Percentiles rank a stretch among this genome's conserved stretches.
phyloP scores from a whole-genome alignment of 208 protist genomes.

The Trypanosoma grayi region DNA sequence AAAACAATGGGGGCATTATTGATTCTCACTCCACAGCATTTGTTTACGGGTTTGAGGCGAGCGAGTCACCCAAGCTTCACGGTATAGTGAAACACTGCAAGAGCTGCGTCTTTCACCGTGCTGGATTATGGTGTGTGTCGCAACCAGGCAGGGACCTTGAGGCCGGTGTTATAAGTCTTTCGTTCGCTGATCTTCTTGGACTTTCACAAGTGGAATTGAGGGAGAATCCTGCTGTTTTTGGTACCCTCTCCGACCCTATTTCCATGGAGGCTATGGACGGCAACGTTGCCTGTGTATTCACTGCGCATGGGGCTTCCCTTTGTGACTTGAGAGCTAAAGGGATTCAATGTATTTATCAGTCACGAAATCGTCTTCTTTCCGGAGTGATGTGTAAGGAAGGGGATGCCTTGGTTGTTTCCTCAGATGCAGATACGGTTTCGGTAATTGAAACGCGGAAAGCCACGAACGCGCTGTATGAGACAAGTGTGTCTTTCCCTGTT shows the following conservation, averaged over 20 bases:
- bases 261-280: conserved; percentile 11
- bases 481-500: conserved; percentile 7
- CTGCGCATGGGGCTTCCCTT: conserved; percentile 2
- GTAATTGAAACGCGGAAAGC: conserved; percentile 9
- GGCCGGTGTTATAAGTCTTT: conserved; percentile 2
- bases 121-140: conserved; percentile 20
- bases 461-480: conserved; percentile 1
- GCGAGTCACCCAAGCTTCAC: background rate
- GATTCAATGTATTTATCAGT: conserved; percentile 3
- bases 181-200: conserved; percentile 7
- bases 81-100: conserved; percentile 1
- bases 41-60: conserved; percentile 6
- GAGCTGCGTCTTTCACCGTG: conserved; percentile 7
- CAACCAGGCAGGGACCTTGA: background rate
- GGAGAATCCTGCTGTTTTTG: background rate
- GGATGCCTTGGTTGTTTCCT: conserved; percentile 6
- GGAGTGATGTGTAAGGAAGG: conserved; percentile 9
- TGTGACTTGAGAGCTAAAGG: conserved; percentile 12
- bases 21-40: conserved; percentile 2
- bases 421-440: conserved; percentile 4
- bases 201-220: background rate
- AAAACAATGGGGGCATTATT: background rate
- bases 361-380: conserved; percentile 10
- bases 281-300: conserved; percentile 13
- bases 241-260: conserved; percentile 10